Conservation (phyloP, 2,329 filamentous ascomycete species). For the Leptodontidium sp. region DNA sequence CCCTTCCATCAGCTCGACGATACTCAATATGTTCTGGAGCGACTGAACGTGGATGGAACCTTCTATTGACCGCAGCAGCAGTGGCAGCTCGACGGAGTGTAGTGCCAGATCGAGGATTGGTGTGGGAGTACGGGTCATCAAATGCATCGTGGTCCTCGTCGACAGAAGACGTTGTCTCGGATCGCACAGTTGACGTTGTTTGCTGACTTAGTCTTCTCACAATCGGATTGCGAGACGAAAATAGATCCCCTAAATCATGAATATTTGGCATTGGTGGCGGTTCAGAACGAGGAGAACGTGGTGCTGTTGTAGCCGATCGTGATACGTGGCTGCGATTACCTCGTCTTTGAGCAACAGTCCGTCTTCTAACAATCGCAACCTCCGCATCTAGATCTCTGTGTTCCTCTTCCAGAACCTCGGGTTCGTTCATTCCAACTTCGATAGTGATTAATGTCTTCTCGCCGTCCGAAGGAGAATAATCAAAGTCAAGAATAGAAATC, state of each 20-base stretch:
- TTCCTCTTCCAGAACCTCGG: constrained; percentile 77
- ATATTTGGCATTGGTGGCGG: constrained; percentile 40
- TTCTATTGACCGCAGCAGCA: constrained; percentile 77
- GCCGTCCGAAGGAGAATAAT: constrained; percentile 66
- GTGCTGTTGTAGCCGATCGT: constrained; percentile 56
- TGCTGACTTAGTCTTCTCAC: constrained; percentile 35
- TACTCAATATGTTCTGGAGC: constrained; percentile 66
- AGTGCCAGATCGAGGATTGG: constrained; percentile 73
- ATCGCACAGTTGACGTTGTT: constrained; percentile 31
- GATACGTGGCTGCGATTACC: constrained; percentile 56
- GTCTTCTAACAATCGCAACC: constrained; percentile 78
- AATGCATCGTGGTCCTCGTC: constrained; percentile 58
- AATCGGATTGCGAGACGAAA: constrained; percentile 28
- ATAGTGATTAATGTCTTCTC: constrained; percentile 67
- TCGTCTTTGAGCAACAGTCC: constrained; percentile 73
- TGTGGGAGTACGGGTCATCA: constrained; percentile 77
- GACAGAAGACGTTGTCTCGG: constrained; percentile 43
- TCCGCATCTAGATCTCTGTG: constrained; percentile 78
- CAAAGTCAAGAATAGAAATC: constrained; percentile 77
- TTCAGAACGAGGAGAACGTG: constrained; percentile 31
- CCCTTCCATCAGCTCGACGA: constrained; percentile 72
- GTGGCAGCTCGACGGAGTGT: constrained; percentile 77
- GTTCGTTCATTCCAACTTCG: constrained; percentile 75
- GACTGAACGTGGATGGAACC: constrained; percentile 66
- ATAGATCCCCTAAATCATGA: constrained; percentile 34